Percentiles rank a stretch among this genome's conserved stretches.
phyloP scores from a whole-genome alignment of 768 basidiomycete genomes.

The Udeniomyces megalosporus region DNA sequence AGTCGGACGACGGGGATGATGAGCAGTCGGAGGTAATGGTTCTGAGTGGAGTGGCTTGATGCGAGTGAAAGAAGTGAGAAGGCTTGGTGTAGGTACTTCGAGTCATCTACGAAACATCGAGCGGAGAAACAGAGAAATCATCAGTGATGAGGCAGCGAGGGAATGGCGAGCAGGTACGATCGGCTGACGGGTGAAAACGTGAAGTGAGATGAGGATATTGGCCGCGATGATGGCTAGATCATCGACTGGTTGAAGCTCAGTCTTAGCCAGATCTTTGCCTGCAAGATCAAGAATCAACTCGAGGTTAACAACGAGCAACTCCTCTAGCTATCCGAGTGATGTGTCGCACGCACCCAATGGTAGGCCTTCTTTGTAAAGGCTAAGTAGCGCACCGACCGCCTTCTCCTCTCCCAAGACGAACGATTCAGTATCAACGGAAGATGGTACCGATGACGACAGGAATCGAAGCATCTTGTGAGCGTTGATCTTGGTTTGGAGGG shows the following conservation, averaged over 20 bases:
- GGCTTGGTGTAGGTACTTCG: constrained; percentile 48
- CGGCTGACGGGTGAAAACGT: constrained; percentile 18
- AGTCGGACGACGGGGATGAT: constrained; percentile 68
- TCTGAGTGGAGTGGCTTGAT: constrained; percentile 53
- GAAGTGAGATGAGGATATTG: constrained; percentile 40
- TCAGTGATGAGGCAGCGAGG: neutral
- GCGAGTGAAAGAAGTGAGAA: constrained; percentile 55
- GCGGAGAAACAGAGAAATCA: no score
- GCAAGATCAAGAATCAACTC: no score
- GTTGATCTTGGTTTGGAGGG: constrained; percentile 55
- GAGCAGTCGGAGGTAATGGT: constrained; percentile 59
- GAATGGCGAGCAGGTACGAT: neutral
- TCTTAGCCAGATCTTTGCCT: constrained; percentile 45
- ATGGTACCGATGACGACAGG: constrained; percentile 29
- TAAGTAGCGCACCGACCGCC: constrained; percentile 40
- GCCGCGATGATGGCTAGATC: constrained; percentile 64
- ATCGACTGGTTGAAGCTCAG: constrained; percentile 76
- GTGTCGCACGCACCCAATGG: constrained; percentile 34
- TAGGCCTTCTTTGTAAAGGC: constrained; percentile 51
- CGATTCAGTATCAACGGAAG: neutral
- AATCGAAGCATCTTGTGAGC: constrained; percentile 56
- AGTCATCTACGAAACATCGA: constrained; percentile 32
- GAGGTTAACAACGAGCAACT: no score
- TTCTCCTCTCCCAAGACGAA: constrained; percentile 39
- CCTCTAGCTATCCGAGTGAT: no score